Base-by-base conservation (phyloP, 2,329 filamentous ascomycete species). In the Domatiomyces globalis region DNA sequence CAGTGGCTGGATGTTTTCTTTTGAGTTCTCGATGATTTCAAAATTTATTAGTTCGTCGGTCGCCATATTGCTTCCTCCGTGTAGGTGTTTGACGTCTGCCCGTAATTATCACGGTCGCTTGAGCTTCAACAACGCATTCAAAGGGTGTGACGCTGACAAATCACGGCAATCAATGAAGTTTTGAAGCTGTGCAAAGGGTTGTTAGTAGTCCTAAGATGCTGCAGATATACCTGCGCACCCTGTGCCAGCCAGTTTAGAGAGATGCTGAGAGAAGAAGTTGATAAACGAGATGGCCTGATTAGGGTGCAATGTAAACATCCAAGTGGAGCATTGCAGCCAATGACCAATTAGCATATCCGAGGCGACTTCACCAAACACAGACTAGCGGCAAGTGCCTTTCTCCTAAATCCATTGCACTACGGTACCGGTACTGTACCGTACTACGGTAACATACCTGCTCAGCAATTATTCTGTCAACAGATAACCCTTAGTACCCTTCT, bases 1-100 rank as follows among this genome's bases (percentile, higher is more conserved):
- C 10, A 98, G 77, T 19, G 88, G 83, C 68, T 95, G 89, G 51
- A 98, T 95, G 69, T 98, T 98, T 71, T 98, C 92, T 71, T 98
- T 98, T 62, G 95, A 89, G 46, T 79, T 80, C 71, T 98, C 92
- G 69, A 98, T 95, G 57, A 95, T 79, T 62, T 94, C 85, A 71
- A 98, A 96, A 71, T 73, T 66, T 58, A 73, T 68, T 48, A 71
- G 63, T 56, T 73, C 71, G 43, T 69, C 65, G 44, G 10, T 39
- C 10, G 33, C 33, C 33, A 39, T 39, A 7, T 39, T 33, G 29
- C 29, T 33, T 33, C 44, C 54, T 51, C 49, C 27, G 20, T 55
- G 55, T 45, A 10, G 43, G 22, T 51, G 50, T 29, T 27, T 45
- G 44, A 20, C 46, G 42, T 54, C 52, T 48, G 44, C 46, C 50